These are phyloP conservation scores for Ophiostoma australiae DNA, from an alignment of 2,329 filamentous ascomycete genomes.

Conservation along the genomic window DNA sequence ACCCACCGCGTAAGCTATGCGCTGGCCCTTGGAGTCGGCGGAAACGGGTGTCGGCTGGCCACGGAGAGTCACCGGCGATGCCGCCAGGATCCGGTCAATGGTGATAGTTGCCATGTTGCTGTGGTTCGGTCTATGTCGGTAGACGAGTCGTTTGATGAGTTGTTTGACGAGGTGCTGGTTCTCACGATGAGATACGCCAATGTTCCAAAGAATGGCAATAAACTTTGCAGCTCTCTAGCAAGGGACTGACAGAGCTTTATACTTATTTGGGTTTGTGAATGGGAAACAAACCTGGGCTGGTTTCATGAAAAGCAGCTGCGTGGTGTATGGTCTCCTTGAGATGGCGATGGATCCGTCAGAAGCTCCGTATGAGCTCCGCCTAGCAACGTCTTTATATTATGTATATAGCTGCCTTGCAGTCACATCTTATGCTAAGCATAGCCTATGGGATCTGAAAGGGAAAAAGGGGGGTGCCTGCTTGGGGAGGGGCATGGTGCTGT, in stretches of 20 bases:
- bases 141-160: neutral
- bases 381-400: neutral
- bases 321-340: conserved; percentile 1
- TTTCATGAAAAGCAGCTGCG: conserved; percentile 2
- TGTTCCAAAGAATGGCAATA: neutral
- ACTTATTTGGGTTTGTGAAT: neutral
- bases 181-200: neutral
- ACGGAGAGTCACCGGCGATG: conserved; percentile 74
- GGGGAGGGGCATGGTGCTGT: conserved; percentile 25
- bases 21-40: conserved; percentile 80
- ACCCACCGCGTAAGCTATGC: conserved; percentile 85
- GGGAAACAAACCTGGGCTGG: too few relatives aligned
- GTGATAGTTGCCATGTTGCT: conserved; percentile 40
- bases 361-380: conserved; percentile 18
- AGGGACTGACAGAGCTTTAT: neutral
- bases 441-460: neutral
- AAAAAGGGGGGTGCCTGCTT: conserved; percentile 22
- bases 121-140: neutral
- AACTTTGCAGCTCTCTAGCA: neutral
- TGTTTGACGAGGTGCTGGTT: neutral
- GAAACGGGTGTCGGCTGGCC: conserved; percentile 88
- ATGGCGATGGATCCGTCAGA: neutral
- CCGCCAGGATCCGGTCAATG: conserved; percentile 70
- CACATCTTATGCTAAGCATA: neutral
- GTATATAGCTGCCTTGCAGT: neutral